A percentile compares a stretch with the other conserved stretches of the same genome.
Evolutionary conservation across 2,329 filamentous ascomycete genomes (phyloP).

Genomic region (Trichoderma endophyticum): DNA sequence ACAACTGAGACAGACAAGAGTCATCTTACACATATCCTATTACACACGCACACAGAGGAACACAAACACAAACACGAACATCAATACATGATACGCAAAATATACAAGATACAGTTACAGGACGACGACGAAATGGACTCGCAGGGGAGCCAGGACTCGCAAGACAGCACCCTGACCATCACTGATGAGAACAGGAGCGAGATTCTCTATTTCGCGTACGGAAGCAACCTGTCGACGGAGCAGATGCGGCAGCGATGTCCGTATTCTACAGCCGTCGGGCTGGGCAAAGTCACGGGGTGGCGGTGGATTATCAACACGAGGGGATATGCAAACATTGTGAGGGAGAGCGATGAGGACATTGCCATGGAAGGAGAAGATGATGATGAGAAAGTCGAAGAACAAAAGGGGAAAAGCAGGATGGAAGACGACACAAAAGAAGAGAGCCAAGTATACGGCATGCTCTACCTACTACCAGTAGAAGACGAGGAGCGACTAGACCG

Average conservation of each 20-base stretch:
- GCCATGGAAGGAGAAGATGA: background rate
- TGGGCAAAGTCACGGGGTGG: slow-evolving; percentile 56
- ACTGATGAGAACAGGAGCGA: slow-evolving; percentile 36
- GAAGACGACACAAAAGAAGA: slow-evolving; percentile 5
- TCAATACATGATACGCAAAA: too few species aligned
- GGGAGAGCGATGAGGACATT: background rate
- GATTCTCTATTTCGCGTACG: slow-evolving; percentile 66
- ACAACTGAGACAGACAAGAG: background rate
- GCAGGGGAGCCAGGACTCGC: slow-evolving; percentile 34
- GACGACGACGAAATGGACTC: slow-evolving; percentile 25
- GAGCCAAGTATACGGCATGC: slow-evolving; percentile 53
- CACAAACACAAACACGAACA: background rate
- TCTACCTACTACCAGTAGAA: slow-evolving; percentile 48
- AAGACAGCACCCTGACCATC: slow-evolving; percentile 36
- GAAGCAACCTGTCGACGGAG: slow-evolving; percentile 63
- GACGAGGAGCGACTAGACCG: slow-evolving; percentile 54
- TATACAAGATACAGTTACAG: background rate
- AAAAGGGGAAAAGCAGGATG: slow-evolving; percentile 16
- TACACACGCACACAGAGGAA: background rate
- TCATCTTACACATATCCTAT: background rate
- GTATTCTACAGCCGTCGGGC: slow-evolving; percentile 50
- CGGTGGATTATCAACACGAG: slow-evolving; percentile 65
- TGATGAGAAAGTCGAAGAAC: background rate
- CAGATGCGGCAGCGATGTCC: slow-evolving; percentile 66
- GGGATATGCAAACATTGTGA: slow-evolving; percentile 66